Evolutionary conservation across 169 alveolate species (phyloP), one percentile per base, ranked within the genome.

Genomic region (Plasmodium fragile): DNA sequence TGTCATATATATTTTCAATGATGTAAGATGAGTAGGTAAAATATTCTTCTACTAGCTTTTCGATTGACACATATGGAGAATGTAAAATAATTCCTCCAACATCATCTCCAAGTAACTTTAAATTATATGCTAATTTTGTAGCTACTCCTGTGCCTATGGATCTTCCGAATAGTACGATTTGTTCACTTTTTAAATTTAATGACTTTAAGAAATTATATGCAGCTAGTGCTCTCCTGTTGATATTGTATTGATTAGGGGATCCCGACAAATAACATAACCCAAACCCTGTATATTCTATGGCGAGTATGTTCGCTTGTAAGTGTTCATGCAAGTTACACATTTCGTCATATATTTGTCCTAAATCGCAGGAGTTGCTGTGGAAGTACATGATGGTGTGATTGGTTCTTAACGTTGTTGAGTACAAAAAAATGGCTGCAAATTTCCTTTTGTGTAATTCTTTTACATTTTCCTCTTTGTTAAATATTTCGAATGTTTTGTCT

Each of bases 141-240:
- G 98, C 98, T 0, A 97, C 98, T 5, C 98, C 98, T 8, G 98
- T 97, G 13, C 98, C 98, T 69, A 97, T 97, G 39, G 98, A 96
- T 53, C 98, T 72, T 22, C 98, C 98, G 87, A 96, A 97, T 78
- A 96, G 83, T 41, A 97, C 32, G 55, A 97, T 96, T 41, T 92
- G 84, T 55, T 95, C 79, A 32, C 97, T 96, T 45, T 93, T 91
- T 28, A 96, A 91, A 43, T 97, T 97, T 39, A 96, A 82, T 41
- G 96, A 96, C 34, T 78, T 80, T 45, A 97, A 96, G 83, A 97
- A 96, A 65, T 96, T 92, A 85, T 96, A 92, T 11, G 98, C 97
- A 7, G 98, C 96, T 25, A 95, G 80, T 16, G 97, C 97, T 79
- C 98, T 92, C 80, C 94, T 72, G 87, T 97, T 94, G 52, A 97